Evolutionary conservation across 352 stramenopile species (phyloP).

Genomic region (Phytophthora constricta): DNA sequence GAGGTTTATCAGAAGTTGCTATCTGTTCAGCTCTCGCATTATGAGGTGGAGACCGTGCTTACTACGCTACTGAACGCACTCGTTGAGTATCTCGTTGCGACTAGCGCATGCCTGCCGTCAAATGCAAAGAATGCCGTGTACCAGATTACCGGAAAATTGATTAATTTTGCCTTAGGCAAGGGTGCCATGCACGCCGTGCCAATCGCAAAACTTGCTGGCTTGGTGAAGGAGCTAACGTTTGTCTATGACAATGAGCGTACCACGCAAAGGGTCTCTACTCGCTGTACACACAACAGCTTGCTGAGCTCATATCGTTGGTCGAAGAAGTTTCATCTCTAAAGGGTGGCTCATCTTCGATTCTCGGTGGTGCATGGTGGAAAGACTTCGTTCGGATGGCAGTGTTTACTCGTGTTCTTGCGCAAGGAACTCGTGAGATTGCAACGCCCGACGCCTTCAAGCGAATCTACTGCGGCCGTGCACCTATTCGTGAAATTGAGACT

Average conservation of each 20-base stretch:
- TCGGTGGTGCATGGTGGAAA: conserved; percentile 59
- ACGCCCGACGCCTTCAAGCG: conserved; percentile 49
- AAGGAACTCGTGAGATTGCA: conserved; percentile 48
- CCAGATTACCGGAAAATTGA: conserved; percentile 62
- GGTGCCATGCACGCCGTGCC: conserved; percentile 61
- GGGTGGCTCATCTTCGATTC: conserved; percentile 50
- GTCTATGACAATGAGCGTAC: conserved; percentile 73
- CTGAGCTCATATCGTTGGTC: conserved; percentile 65
- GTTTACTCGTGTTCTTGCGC: conserved; percentile 59
- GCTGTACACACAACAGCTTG: conserved; percentile 68
- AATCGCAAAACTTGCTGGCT: conserved; percentile 58
- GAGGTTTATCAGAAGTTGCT: conserved; percentile 69
- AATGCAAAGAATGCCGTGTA: conserved; percentile 60
- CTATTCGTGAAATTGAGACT: conserved; percentile 61
- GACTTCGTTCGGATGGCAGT: conserved; percentile 64
- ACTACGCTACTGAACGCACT: conserved; percentile 53
- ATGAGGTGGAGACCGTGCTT: conserved; percentile 72
- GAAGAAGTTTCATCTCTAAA: conserved; percentile 68
- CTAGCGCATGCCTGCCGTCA: conserved; percentile 39
- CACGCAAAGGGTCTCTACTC: conserved; percentile 70
- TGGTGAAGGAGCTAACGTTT: conserved; percentile 60
- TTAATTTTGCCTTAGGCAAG: conserved; percentile 70
- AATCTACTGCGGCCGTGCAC: conserved; percentile 64
- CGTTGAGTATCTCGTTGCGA: conserved; percentile 54
- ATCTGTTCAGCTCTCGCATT: conserved; percentile 55